Conservation (phyloP, 1,139 yeast species). For the Debaryomyces psychrophilus region DNA sequence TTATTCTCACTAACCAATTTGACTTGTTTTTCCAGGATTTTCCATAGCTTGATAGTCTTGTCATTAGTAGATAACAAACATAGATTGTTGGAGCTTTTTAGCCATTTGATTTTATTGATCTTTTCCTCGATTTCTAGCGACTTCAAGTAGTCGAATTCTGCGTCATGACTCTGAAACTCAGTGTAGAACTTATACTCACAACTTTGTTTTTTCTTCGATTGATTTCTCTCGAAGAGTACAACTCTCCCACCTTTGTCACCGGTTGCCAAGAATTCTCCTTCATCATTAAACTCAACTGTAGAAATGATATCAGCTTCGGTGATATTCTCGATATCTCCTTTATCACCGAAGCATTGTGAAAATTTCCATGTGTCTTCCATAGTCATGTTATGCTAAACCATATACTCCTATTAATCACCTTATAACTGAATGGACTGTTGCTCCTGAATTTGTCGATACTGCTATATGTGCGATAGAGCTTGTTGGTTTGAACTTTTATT, state of each 20-base stretch:
- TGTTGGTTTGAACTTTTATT: not conserved
- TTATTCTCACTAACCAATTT: conserved; percentile 92
- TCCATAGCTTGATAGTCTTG: conserved; percentile 97
- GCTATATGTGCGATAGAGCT: conserved; percentile 2
- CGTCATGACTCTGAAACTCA: conserved; percentile 98
- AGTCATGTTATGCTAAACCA: conserved; percentile 11
- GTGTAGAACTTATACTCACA: conserved; percentile 96
- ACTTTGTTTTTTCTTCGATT: conserved; percentile 60
- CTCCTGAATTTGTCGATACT: conserved; percentile 1
- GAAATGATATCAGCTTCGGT: conserved; percentile 98
- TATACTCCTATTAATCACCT: conserved; percentile 2
- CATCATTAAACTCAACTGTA: conserved; percentile 93
- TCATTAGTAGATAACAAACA: conserved; percentile 91
- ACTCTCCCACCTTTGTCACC: conserved; percentile 99
- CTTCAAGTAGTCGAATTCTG: conserved; percentile 95
- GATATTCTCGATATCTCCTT: conserved; percentile 92
- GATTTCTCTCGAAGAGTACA: conserved; percentile 90
- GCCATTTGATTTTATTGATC: conserved; percentile 97
- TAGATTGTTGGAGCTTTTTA: conserved; percentile 83
- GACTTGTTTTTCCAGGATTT: conserved; percentile 87
- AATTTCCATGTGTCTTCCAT: conserved; percentile 60
- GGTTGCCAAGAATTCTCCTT: conserved; percentile 94
- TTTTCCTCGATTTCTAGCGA: conserved; percentile 97
- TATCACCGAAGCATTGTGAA: conserved; percentile 96
- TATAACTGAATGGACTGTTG: not conserved